Base-by-base conservation (phyloP, 2,329 filamentous ascomycete genomes). In the Leptosphaerulina australis region DNA sequence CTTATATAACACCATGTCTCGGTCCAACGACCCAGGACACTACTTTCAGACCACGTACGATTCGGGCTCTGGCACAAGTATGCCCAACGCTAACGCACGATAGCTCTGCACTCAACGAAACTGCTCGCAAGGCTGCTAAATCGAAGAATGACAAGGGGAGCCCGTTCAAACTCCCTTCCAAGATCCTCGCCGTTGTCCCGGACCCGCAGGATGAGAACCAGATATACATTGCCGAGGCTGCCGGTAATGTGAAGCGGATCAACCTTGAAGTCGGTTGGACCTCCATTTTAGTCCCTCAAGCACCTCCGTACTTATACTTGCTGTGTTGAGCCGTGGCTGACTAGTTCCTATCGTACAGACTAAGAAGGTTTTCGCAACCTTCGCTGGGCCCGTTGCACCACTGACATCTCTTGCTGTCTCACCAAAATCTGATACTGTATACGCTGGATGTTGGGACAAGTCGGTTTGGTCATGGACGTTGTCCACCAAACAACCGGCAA, bases 391-490 rank as follows among this genome's bases (percentile, higher is more conserved):
- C 14, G 82, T 81, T 35, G 88, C 90, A 3, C 94, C 94, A 1
- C 79, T 96, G 8, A 72, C 71, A 15, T 73, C 67, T n/a, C 39
- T 74, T 33, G 66, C 66, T 22, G 40, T 73, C 14, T 69, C 66
- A 4, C 38, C 60, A 2, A 57, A 22, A 9, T 65, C 66, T 4
- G 62, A 66, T 40, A 88, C 81, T 1, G 68, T 97, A 9, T 97
- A 91, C 71, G 91, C 91, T 18, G 93, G 92, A 25, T 94, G 87
- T 51, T 99, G 94, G 94, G 93, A 99, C 75, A 96, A 96, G 76
- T 82, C 84, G 15, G 82, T 97, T 50, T 96, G 91, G 86, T 88
- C 88, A 24, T 97, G 91, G 88, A 81, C 65, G 2, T 76, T 87
- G 24, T 76, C 80, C 14, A 62, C 63, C 14, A 58, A 63, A 14